phyloP scores from a whole-genome alignment of 2,329 filamentous ascomycete species.

The Ophioceras dolichostomum region DNA sequence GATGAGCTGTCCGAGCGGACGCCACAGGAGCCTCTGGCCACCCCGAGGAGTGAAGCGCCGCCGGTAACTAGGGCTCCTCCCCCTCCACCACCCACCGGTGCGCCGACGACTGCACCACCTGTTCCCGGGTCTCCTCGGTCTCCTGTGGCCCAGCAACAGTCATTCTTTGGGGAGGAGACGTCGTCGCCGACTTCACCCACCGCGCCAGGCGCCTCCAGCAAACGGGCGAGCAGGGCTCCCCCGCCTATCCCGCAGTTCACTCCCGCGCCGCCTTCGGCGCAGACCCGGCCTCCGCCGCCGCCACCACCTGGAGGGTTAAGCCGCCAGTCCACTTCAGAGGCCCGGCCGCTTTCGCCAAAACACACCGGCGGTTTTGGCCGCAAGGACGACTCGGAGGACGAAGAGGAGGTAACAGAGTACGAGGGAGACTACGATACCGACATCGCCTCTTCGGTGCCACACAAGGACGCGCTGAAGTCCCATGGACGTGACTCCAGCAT shows the following conservation, averaged over 20 bases:
- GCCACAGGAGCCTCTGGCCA: conserved; percentile 28
- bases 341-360: conserved; percentile 28
- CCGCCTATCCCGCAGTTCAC: conserved; percentile 47
- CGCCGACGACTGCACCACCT: conserved; percentile 24
- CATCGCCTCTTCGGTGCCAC: conserved; percentile 83
- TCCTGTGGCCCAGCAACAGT: conserved; percentile 20
- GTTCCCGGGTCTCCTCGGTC: conserved; percentile 21
- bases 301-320: conserved; percentile 45
- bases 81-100: conserved; percentile 32
- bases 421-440: conserved; percentile 98
- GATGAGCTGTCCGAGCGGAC: conserved; percentile 62
- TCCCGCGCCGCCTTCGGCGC: conserved; percentile 31
- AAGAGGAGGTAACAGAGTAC: conserved; percentile 81
- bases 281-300: conserved; percentile 53
- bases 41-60: conserved; percentile 23
- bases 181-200: conserved; percentile 21
- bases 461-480: conserved; percentile 83
- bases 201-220: conserved; percentile 27
- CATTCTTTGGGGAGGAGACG: conserved; percentile 21
- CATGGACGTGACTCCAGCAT: conserved; percentile 67
- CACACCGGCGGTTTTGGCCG: conserved; percentile 25
- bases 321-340: conserved; percentile 48
- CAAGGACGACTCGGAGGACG: conserved; percentile 52
- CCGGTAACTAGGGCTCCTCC: conserved; percentile 25
- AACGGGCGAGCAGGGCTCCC: conserved; percentile 43